phyloP scores from a whole-genome alignment of 139 green algal species.

The Chlorella sp. region DNA sequence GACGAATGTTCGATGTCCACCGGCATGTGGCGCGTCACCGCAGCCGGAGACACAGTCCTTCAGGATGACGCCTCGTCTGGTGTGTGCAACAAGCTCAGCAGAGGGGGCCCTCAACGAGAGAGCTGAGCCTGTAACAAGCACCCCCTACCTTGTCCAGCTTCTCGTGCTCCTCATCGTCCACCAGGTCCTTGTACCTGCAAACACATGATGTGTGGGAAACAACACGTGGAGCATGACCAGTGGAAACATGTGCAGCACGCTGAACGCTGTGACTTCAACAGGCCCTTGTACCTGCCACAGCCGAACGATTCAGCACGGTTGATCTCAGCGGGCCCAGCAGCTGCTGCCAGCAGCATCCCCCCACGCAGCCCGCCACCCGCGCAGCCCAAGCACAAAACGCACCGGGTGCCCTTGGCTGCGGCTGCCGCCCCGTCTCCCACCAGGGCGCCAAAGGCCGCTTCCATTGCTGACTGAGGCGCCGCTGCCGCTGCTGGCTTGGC shows the following conservation, averaged over 20 bases:
- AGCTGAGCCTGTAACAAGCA: no score
- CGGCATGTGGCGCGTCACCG: no score
- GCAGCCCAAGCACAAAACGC: slow-evolving; percentile 31
- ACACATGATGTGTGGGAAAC: no score
- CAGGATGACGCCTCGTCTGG: no score
- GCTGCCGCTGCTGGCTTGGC: background rate
- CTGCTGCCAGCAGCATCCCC: background rate
- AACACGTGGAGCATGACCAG: no score
- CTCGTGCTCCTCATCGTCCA: slow-evolving; percentile 29
- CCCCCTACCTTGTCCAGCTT: slow-evolving; percentile 22
- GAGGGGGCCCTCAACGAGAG: no score
- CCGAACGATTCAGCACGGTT: background rate
- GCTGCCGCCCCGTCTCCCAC: background rate
- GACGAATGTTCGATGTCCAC: no score
- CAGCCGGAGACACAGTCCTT: no score
- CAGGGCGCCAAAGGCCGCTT: slow-evolving; percentile 50
- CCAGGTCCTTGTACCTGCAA: slow-evolving; percentile 32
- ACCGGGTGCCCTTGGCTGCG: slow-evolving; percentile 40
- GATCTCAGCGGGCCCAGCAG: background rate
- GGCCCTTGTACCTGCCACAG: background rate
- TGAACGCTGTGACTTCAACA: no score
- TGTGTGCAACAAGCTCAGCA: no score
- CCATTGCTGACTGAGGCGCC: slow-evolving; percentile 37
- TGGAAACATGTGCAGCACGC: no score
- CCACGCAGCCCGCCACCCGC: slow-evolving; percentile 15